A percentile compares a stretch with the other conserved stretches of the same genome.
These are phyloP conservation scores for Ceratocystis lukuohia DNA, from an alignment of 2,329 filamentous ascomycete species.

Conservation along the genomic window DNA sequence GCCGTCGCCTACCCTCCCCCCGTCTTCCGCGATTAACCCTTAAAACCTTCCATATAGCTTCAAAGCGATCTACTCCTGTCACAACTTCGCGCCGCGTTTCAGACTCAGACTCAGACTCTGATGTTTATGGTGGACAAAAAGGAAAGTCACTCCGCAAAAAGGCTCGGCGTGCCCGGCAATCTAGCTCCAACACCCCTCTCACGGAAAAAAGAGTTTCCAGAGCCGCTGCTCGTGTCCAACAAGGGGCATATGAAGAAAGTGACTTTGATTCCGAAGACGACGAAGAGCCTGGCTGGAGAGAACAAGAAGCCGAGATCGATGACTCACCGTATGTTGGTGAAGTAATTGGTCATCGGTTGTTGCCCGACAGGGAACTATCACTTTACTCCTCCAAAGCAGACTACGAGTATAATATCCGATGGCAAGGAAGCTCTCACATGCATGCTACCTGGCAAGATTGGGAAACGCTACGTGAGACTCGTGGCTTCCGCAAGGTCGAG, in stretches of 20 bases:
- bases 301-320: conserved; percentile 56
- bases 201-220: conserved; percentile 88
- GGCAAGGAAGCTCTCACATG: conserved; percentile 89
- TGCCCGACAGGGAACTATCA: conserved; percentile 49
- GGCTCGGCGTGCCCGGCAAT: conserved; percentile 58
- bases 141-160: conserved; percentile 59
- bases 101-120: conserved; percentile 57
- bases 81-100: conserved; percentile 34
- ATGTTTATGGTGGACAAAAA: conserved; percentile 66
- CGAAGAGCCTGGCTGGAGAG: conserved; percentile 46
- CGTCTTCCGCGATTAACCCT: conserved; percentile 20
- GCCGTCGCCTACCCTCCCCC: not conserved
- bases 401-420: conserved; percentile 90
- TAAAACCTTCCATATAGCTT: conserved; percentile 31
- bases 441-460: conserved; percentile 91
- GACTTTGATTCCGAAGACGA: conserved; percentile 50
- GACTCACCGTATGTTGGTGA: conserved; percentile 77
- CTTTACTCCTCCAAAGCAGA: conserved; percentile 53
- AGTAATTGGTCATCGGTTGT: conserved; percentile 73
- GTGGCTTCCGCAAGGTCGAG: conserved; percentile 77
- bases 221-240: conserved; percentile 59
- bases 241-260: conserved; percentile 51
- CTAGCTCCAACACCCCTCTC: conserved; percentile 52
- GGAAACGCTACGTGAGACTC: conserved; percentile 58
- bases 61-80: conserved; percentile 44